phyloP scores from a whole-genome alignment of 2,329 filamentous ascomycete species.

The Aspergillus novofumigatus region DNA sequence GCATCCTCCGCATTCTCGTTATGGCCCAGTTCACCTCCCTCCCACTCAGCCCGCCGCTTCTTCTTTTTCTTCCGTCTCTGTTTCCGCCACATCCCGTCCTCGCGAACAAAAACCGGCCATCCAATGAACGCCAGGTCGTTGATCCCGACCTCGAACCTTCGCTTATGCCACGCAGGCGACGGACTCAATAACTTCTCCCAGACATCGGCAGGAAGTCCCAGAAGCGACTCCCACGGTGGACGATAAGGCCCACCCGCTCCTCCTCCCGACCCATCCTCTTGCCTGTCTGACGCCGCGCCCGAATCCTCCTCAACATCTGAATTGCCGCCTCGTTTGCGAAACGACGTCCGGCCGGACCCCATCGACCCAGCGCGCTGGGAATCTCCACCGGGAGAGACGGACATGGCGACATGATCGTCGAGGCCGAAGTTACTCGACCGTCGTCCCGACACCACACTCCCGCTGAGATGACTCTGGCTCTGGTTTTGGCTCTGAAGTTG shows the following conservation, averaged over 20 bases:
- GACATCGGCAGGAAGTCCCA: slow-evolving; percentile 70
- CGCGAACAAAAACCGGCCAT: slow-evolving; percentile 75
- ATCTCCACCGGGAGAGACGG: slow-evolving; percentile 28
- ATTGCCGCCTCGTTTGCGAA: slow-evolving; percentile 26
- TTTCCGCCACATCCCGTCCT: slow-evolving; percentile 73
- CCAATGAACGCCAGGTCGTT: slow-evolving; percentile 77
- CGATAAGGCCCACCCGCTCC: slow-evolving; percentile 19
- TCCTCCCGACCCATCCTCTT: slow-evolving; percentile 20
- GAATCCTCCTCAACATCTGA: slow-evolving; percentile 34
- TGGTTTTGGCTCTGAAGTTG: slow-evolving; percentile 6
- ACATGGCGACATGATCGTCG: slow-evolving; percentile 25
- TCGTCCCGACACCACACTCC: slow-evolving; percentile 22
- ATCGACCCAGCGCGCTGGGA: slow-evolving; percentile 31
- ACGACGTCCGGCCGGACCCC: slow-evolving; percentile 27
- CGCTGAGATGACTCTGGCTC: slow-evolving; percentile 15
- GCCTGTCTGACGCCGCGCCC: slow-evolving; percentile 25
- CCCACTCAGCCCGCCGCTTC: slow-evolving; percentile 29
- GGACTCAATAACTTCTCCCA: slow-evolving; percentile 78
- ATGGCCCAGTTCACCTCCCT: slow-evolving; percentile 32
- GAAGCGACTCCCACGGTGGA: slow-evolving; percentile 56
- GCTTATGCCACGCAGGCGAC: slow-evolving; percentile 71
- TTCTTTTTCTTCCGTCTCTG: slow-evolving; percentile 49
- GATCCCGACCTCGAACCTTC: slow-evolving; percentile 74
- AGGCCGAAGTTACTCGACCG: slow-evolving; percentile 32
- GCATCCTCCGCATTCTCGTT: slow-evolving; percentile 34